Evolutionary conservation across 805 yeast genomes (phyloP).

Genomic region (Maudiozyma turicensis): DNA sequence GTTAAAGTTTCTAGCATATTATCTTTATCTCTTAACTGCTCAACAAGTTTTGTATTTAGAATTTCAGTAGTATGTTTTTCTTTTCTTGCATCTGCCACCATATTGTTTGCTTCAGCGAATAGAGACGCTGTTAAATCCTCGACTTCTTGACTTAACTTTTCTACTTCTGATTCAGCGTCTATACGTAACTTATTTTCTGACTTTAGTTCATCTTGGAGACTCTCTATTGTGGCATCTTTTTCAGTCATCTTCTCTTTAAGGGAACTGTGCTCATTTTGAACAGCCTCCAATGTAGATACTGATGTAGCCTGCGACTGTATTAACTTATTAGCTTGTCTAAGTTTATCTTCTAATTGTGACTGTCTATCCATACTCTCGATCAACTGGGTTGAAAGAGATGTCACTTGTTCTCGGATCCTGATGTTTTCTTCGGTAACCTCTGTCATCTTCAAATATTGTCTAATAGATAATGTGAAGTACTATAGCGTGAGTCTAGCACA

Average conservation of each 20-base stretch:
- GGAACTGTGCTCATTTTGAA: constrained; percentile 28
- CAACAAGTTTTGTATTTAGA: constrained; percentile 45
- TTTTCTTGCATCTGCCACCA: constrained; percentile 72
- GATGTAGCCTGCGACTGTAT: constrained; percentile 18
- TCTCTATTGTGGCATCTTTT: constrained; percentile 24
- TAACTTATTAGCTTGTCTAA: constrained; percentile 33
- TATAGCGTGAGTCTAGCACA: not conserved
- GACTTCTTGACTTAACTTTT: constrained; percentile 57
- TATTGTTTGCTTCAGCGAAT: constrained; percentile 74
- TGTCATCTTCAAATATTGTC: constrained; percentile 1
- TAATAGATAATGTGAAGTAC: not conserved
- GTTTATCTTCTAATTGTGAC: constrained; percentile 43
- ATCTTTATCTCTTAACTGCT: constrained; percentile 60
- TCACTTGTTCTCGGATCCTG: constrained; percentile 45
- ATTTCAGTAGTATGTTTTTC: constrained; percentile 51
- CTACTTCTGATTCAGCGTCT: constrained; percentile 49
- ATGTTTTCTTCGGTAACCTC: constrained; percentile 29
- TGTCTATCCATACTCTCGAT: constrained; percentile 52
- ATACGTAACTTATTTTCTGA: constrained; percentile 31
- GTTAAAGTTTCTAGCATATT: constrained; percentile 52
- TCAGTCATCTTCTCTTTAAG: constrained; percentile 21
- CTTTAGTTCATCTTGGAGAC: constrained; percentile 23
- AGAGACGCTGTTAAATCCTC: constrained; percentile 71
- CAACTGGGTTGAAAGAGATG: constrained; percentile 47
- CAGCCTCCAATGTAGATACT: constrained; percentile 22